A percentile compares a stretch with the other conserved stretches of the same genome.
Conservation (phyloP, 352 stramenopile genomes). For the Peronospora destructor region DNA sequence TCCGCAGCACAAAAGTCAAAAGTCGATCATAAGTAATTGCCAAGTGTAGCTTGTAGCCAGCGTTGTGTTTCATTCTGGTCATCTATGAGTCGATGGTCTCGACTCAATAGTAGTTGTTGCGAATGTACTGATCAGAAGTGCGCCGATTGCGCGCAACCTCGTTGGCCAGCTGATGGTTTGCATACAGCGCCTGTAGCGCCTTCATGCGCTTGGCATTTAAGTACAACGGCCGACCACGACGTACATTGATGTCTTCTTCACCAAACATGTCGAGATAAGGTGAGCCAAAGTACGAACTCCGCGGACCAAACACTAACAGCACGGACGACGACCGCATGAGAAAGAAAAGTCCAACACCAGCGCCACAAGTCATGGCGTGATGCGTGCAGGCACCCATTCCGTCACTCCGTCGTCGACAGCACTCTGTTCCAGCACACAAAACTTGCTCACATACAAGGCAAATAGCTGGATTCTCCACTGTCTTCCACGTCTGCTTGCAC, state of each 20-base stretch:
- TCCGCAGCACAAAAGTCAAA: too few species aligned
- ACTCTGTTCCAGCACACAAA: constrained; percentile 76
- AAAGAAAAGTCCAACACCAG: constrained; percentile 73
- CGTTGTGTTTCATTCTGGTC: too few species aligned
- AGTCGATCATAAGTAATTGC: too few species aligned
- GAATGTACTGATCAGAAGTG: constrained; percentile 84
- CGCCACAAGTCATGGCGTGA: constrained; percentile 66
- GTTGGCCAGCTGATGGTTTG: constrained; percentile 74
- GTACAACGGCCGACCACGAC: constrained; percentile 66
- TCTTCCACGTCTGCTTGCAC: constrained; percentile 63
- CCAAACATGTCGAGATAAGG: constrained; percentile 86
- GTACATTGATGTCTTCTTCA: constrained; percentile 82
- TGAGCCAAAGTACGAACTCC: constrained; percentile 80
- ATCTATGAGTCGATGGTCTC: not conserved
- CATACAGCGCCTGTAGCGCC: constrained; percentile 59
- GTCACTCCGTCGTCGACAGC: constrained; percentile 58
- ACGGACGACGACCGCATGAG: constrained; percentile 75
- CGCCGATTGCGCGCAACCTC: constrained; percentile 76
- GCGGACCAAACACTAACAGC: constrained; percentile 60
- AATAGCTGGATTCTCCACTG: constrained; percentile 73
- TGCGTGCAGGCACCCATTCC: constrained; percentile 68
- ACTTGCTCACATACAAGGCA: constrained; percentile 72
- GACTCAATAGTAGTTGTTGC: constrained; percentile 76
- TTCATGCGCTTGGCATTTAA: constrained; percentile 71
- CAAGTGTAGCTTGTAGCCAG: too few species aligned